Base-by-base conservation (phyloP, 805 yeast species). In the Lachancea sp. region DNA sequence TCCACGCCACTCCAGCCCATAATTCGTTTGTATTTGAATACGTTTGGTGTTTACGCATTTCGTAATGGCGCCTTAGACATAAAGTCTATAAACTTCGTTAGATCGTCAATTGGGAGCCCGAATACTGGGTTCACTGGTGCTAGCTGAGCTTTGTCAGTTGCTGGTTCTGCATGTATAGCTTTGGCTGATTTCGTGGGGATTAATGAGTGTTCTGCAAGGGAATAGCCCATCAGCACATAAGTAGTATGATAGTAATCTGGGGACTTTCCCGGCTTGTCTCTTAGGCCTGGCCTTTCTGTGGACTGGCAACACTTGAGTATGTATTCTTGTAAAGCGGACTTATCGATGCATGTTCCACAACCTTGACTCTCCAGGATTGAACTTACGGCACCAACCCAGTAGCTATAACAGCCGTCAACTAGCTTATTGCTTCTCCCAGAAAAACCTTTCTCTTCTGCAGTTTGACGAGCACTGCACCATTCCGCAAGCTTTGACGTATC, bases 341-440 rank as follows among this genome's bases (percentile, higher is more conserved):
- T 72, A 43, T 78, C 69, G 45, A 81, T 55, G 43, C 72, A 47
- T 24, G 44, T 18, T 15, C 45, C 41, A 42, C 47, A 45, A 4
- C 64, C 60, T 1, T 56, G 52, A 2, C 60, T 54, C 12, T 56
- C 65, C 1, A 67, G 25, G 1, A 80, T 64, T 0, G 73, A 65
- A 44, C 84, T 92, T 3, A 87, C 58, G 0, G 87, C 94, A 1
- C 97, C 97, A 2, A 88, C 82, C 98, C 98, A 92, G 60, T 83
- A 90, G 55, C 90, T 78, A 59, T 92, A 92, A 61, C 98, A 92
- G 0, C 95, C 96, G 58, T 92, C 98, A 1, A 92, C 97, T 23
- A 92, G 70, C 58, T 92, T 92, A 59, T 90, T 90, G 0, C 95
- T 77, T 40, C 99, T 73, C 0, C 99, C 99, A 9, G 79, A 72